Percentiles rank a stretch among this genome's conserved stretches.
These are phyloP conservation scores for Austroboletus novae-zelandiae DNA, from an alignment of 1,284 basidiomycete species.

Conservation along the genomic window DNA sequence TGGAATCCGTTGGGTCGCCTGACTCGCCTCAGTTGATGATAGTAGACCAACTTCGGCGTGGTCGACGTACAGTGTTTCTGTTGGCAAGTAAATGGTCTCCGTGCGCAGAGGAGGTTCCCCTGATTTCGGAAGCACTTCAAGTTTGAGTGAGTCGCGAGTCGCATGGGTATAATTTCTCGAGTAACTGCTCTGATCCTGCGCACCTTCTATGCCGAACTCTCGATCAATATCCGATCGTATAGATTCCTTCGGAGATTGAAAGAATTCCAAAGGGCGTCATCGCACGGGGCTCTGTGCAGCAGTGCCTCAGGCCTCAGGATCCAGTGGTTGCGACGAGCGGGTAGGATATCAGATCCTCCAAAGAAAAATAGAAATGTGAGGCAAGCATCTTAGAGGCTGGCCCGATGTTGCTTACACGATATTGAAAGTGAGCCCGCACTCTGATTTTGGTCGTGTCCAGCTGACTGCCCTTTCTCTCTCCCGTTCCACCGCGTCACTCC, in stretches of 20 bases:
- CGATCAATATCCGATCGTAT: no score
- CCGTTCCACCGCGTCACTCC: no score
- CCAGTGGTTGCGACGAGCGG: constrained; percentile 88
- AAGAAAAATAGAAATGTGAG: neutral
- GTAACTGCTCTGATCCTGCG: constrained; percentile 50
- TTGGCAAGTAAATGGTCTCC: constrained; percentile 31
- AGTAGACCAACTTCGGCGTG: constrained; percentile 5
- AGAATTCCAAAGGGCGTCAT: constrained; percentile 86
- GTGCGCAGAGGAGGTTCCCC: constrained; percentile 52
- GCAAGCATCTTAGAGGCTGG: neutral
- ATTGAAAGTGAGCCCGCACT: constrained; percentile 50
- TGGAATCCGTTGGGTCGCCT: no score
- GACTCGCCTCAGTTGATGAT: no score
- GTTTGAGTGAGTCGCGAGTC: constrained; percentile 38
- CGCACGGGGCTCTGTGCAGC: constrained; percentile 76
- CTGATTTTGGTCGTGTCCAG: no score
- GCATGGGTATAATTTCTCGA: constrained; percentile 47
- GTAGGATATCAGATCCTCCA: constrained; percentile 70
- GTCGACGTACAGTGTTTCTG: constrained; percentile 24
- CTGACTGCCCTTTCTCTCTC: no score
- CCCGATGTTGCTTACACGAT: constrained; percentile 51
- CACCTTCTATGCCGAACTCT: constrained; percentile 51
- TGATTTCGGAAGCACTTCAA: constrained; percentile 35
- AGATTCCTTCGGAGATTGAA: constrained; percentile 78
- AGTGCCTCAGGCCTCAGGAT: no score